phyloP scores from a whole-genome alignment of 495 filamentous ascomycete genomes.

The Aspergillus hancockii region DNA sequence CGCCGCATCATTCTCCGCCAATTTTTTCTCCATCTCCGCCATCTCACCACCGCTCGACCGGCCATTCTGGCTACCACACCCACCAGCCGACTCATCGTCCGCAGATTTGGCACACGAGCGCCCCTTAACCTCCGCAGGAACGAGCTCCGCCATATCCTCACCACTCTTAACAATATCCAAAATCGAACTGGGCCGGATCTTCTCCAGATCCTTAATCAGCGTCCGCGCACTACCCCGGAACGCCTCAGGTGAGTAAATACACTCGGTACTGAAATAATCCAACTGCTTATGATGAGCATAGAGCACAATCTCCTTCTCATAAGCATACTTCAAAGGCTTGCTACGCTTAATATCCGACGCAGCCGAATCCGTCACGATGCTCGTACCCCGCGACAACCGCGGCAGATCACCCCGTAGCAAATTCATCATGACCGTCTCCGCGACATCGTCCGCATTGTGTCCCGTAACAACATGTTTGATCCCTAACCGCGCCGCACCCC shows the following conservation, averaged over 20 bases:
- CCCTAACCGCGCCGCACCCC: slow-evolving; percentile 82
- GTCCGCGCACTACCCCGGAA: slow-evolving; percentile 89
- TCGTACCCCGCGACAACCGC: slow-evolving; percentile 84
- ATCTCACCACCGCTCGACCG: slow-evolving; percentile 77
- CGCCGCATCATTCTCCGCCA: slow-evolving; percentile 68
- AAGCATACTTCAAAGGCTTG: slow-evolving; percentile 97
- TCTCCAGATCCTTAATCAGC: slow-evolving; percentile 92
- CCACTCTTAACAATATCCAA: slow-evolving; percentile 92
- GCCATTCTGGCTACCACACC: slow-evolving; percentile 76
- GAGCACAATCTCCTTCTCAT: slow-evolving; percentile 97
- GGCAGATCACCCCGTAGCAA: slow-evolving; percentile 87
- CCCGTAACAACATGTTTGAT: slow-evolving; percentile 96
- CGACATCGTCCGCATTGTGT: slow-evolving; percentile 96
- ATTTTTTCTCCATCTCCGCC: slow-evolving; percentile 84
- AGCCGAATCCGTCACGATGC: slow-evolving; percentile 78
- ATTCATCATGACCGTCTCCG: slow-evolving; percentile 99
- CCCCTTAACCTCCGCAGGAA: slow-evolving; percentile 58
- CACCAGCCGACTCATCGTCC: slow-evolving; percentile 59
- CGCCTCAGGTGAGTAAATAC: slow-evolving; percentile 97
- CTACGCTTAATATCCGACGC: slow-evolving; percentile 81
- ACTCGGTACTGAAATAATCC: slow-evolving; percentile 98
- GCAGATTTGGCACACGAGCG: slow-evolving; percentile 40
- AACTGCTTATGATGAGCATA: slow-evolving; percentile 95
- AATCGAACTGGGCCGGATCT: slow-evolving; percentile 88
- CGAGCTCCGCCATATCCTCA: slow-evolving; percentile 90